phyloP scores from a whole-genome alignment of 2,329 filamentous ascomycete genomes.

The Didymella pinodella region DNA sequence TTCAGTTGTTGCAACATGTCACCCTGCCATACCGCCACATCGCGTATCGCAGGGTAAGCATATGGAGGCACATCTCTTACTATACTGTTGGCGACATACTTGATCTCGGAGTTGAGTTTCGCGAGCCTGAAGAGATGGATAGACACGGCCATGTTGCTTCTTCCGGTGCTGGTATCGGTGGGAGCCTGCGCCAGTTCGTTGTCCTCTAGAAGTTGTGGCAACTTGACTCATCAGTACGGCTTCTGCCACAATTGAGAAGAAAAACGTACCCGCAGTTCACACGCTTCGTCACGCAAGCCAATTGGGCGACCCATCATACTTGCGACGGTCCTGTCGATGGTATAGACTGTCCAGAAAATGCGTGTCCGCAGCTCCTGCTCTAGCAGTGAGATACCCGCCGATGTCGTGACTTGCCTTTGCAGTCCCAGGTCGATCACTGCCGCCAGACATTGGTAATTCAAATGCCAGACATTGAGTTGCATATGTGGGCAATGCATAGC shows the following conservation, averaged over 20 bases:
- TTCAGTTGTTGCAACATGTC: neutral
- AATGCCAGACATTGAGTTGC: neutral
- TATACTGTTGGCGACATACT: neutral
- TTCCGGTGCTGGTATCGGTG: neutral
- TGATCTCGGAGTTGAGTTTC: neutral
- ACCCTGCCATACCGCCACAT: neutral
- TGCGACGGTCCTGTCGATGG: neutral
- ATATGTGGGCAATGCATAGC: neutral
- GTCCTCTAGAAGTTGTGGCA: neutral
- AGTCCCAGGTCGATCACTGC: neutral
- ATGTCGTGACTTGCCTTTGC: neutral
- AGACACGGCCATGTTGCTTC: neutral
- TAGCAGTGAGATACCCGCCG: neutral
- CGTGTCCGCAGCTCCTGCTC: neutral
- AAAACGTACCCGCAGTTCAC: neutral
- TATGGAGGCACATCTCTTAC: neutral
- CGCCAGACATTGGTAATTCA: neutral
- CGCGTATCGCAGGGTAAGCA: neutral
- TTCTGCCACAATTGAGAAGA: neutral
- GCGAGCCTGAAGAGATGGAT: neutral
- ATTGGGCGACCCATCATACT: neutral
- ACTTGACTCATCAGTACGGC: neutral
- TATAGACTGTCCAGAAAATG: neutral
- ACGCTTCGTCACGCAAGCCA: neutral
- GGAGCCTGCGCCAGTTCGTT: neutral